Percentiles rank a stretch among this genome's conserved stretches.
Conservation (phyloP, 2,329 filamentous ascomycete species). For the Diaporthe humulicola region DNA sequence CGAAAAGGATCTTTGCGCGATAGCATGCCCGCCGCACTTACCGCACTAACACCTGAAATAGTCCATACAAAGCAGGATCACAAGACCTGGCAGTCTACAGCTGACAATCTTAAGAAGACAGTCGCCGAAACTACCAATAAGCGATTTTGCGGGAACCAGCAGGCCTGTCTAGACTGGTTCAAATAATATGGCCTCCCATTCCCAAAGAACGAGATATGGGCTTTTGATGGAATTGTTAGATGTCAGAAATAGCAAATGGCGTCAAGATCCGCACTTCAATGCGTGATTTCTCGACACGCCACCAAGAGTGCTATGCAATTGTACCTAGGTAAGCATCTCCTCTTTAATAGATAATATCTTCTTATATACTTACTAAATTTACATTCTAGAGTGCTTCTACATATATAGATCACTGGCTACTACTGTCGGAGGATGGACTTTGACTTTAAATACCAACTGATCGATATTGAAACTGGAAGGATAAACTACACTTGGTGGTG, state of each 20-base stretch:
- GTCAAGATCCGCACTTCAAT: neutral
- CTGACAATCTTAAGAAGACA: neutral
- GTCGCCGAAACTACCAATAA: neutral
- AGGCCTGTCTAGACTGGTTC: neutral
- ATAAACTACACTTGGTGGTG: too few species aligned
- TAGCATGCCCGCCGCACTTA: neutral
- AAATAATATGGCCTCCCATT: neutral
- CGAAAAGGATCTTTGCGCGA: neutral
- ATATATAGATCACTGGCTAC: neutral
- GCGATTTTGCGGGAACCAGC: neutral
- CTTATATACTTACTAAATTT: neutral
- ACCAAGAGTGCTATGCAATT: neutral
- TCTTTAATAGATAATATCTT: neutral
- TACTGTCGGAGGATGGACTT: neutral
- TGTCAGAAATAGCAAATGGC: neutral
- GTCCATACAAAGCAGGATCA: constrained; percentile 6
- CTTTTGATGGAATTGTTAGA: neutral
- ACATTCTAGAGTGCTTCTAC: neutral
- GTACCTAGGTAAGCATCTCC: neutral
- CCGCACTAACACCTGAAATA: neutral
- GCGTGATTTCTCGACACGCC: neutral
- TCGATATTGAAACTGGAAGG: neutral
- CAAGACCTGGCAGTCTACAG: neutral
- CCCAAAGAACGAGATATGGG: neutral
- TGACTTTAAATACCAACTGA: neutral